These are phyloP conservation scores for Calonectria naviculata DNA, from an alignment of 2,329 filamentous ascomycete species.

Conservation along the genomic window DNA sequence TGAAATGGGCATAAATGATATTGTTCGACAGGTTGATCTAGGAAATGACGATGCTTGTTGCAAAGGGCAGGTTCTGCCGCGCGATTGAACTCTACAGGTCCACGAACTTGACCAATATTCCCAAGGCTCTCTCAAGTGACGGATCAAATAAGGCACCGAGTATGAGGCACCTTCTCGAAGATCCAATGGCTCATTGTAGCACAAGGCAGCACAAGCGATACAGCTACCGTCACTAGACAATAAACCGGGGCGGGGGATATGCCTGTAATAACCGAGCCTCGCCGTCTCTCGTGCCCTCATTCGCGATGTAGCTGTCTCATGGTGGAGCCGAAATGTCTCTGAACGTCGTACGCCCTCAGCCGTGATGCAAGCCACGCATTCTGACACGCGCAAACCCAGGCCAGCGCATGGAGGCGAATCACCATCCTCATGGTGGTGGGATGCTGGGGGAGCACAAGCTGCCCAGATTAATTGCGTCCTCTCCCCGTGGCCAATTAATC, in stretches of 20 bases:
- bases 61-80: conserved; percentile 12
- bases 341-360: not conserved
- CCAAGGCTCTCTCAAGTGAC: not conserved
- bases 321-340: conserved; percentile 18
- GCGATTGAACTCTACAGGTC: not conserved
- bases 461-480: not conserved
- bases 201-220: conserved; percentile 25
- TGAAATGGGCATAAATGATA: not conserved
- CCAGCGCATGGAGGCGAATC: not conserved
- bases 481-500: not conserved
- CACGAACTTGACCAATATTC: not conserved
- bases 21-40: not conserved
- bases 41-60: not conserved
- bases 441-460: not conserved
- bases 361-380: not conserved
- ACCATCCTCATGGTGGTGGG: not conserved
- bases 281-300: conserved; percentile 8
- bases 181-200: conserved; percentile 32
- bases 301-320: conserved; percentile 20
- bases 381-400: not conserved
- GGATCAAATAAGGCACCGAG: not conserved
- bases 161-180: conserved; percentile 21
- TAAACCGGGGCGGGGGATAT: conserved; percentile 24
- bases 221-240: conserved; percentile 34
- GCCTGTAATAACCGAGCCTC: conserved; percentile 22